Evolutionary conservation across 805 yeast species (phyloP).

Genomic region (Komagataella ulmi): DNA sequence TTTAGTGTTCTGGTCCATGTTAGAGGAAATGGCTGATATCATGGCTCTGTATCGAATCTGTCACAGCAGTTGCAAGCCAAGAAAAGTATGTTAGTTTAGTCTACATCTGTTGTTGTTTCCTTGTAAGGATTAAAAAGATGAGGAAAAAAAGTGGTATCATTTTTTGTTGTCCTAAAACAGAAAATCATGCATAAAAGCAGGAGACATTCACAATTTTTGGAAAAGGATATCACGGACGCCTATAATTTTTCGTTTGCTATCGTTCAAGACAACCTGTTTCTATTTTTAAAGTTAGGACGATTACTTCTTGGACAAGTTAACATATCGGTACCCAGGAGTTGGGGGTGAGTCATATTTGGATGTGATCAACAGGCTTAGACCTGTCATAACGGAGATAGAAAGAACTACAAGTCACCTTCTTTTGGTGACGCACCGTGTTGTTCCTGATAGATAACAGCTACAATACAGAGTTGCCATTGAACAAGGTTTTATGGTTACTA

Average conservation of each 20-base stretch:
- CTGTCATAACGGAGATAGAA: constrained; percentile 86
- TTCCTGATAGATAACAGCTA: constrained; percentile 11
- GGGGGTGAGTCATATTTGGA: constrained; percentile 96
- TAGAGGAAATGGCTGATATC: neutral
- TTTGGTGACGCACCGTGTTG: constrained; percentile 82
- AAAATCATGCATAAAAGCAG: neutral
- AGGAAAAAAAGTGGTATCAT: neutral
- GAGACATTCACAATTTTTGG: neutral
- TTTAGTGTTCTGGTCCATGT: neutral
- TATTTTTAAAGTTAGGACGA: too few relatives aligned
- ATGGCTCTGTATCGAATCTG: neutral
- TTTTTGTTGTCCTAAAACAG: neutral
- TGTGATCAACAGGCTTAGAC: constrained; percentile 80
- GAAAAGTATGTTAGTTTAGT: neutral
- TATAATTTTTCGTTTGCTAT: neutral
- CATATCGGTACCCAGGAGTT: constrained; percentile 90
- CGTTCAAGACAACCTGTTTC: neutral
- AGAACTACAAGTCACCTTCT: constrained; percentile 80
- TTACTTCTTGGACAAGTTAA: constrained; percentile 43
- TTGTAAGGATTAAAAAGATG: neutral
- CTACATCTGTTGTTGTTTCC: neutral
- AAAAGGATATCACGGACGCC: neutral
- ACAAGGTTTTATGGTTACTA: too few relatives aligned
- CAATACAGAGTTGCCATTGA: too few relatives aligned
- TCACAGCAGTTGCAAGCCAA: neutral